Evolutionary conservation across 2,329 filamentous ascomycete species (phyloP), one percentile per base, ranked within the genome.

Genomic region (Lanzia echinophila): DNA sequence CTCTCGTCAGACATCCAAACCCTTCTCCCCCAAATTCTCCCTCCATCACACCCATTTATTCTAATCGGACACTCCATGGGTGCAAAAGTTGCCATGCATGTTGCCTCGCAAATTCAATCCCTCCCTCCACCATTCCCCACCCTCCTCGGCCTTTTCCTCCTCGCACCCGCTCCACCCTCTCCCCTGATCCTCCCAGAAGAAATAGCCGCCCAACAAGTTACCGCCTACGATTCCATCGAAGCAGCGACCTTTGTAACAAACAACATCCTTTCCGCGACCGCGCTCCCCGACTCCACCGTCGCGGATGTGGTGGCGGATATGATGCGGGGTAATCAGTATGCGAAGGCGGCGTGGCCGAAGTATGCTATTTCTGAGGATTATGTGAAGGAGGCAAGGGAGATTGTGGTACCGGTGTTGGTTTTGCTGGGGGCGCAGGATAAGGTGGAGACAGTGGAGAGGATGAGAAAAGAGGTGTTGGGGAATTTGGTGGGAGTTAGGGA

Each of bases 1-100:
- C 56, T 68, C 6, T 62, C 65, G 19, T 19, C 38, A 1, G 59
- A 62, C 13, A 59, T 65, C 7, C 56, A 63, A 13, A 47, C 50
- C 3, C 57, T 67, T 2, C 50, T 71, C 17, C 43, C 54, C 0
- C 34, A 55, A 13, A 43, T 63, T 5, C 28, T 28, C 12, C 20
- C 60, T 20, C 20, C 61, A 6, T 15, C 24, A 36, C 32, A 39
- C 2, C 60, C 64, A 1, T 62, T 71, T 36, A 56, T 72, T 19
- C 57, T 72, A 3, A 54, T 71, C 36, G 69, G 69, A 2, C 67
- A 72, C 57, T 71, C 69, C 0, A 73, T 73, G 71, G 71, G 71
- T 3, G 70, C 65, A 15, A 72, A 73, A 49, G 66, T 72, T 2
- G 65, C 67, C 0, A 39, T 38, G 31, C 22, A 46, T 38, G 20